Conservation (phyloP, 192 early-diverging fungal species). For the Coemansia sp. region DNA sequence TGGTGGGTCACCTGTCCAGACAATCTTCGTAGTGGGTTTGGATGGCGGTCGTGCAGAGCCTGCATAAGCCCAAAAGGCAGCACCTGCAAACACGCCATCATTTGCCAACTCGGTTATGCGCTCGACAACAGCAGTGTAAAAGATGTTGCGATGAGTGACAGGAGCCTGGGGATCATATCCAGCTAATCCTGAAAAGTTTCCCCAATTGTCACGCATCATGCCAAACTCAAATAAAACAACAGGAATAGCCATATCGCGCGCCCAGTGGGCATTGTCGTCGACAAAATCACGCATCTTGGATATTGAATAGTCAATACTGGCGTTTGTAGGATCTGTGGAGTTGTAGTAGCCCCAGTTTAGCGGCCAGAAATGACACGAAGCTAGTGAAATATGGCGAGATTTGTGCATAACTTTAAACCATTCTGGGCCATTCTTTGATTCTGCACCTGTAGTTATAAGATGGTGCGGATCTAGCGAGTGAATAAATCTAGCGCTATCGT, state of each 20-base stretch:
- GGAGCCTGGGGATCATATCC: conserved; percentile 54
- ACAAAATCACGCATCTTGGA: conserved; percentile 49
- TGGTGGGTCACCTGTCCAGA: conserved; percentile 61
- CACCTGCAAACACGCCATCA: conserved; percentile 41
- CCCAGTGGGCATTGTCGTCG: conserved; percentile 52
- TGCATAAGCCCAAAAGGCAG: conserved; percentile 67
- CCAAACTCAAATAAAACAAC: conserved; percentile 62
- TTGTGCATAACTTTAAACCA: conserved; percentile 59
- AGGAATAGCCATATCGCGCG: conserved; percentile 51
- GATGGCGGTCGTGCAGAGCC: conserved; percentile 54
- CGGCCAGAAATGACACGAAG: conserved; percentile 57
- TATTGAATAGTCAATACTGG: conserved; percentile 42
- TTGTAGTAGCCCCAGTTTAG: conserved; percentile 63
- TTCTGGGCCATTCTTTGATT: conserved; percentile 58
- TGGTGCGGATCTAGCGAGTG: conserved; percentile 56
- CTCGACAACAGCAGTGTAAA: conserved; percentile 51
- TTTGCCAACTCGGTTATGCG: conserved; percentile 1
- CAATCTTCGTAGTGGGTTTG: conserved; percentile 20
- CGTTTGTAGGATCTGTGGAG: conserved; percentile 38
- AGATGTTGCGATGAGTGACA: conserved; percentile 55
- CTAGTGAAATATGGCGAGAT: conserved; percentile 51
- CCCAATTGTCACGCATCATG: conserved; percentile 53
- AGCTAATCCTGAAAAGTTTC: conserved; percentile 10
- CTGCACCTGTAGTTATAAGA: conserved; percentile 62
- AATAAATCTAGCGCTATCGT: conserved; percentile 53